Evolutionary conservation across 2,329 filamentous ascomycete genomes (phyloP), one percentile per base, ranked within the genome.

Genomic region (Aspergillus sp.): DNA sequence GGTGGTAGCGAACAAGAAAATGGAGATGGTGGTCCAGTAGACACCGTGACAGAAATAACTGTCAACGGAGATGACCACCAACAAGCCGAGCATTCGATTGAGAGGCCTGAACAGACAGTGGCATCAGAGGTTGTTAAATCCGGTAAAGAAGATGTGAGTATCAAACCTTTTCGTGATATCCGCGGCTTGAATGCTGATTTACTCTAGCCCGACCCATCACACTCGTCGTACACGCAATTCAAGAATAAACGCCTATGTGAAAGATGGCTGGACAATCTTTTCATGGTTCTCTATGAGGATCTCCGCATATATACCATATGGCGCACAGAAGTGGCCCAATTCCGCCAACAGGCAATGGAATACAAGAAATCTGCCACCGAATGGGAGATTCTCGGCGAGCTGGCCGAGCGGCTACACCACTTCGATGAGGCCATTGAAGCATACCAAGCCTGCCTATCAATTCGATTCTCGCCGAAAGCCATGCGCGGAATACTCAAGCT

Each of bases 221-320:
- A 91, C 63, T 84, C 88, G 56, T 83, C 90, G 64, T 89, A 96
- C 65, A 93, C 92, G 6, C 90, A 93, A 66, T 91, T 99, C 71
- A 95, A 96, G 72, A 96, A 97, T 76, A 99, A 99, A 79, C 89
- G 95, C 1, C 85, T 99, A 1, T 99, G 95, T 70, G 95, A 99
- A 76, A 87, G 95, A 65, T 99, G 95, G 95, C 84, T 99, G 2
- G 95, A 99, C 76, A 98, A 96, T 68, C 83, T 99, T 20, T 99
- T 99, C 79, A 99, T 99, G 95, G 95, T 98, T 0, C 83, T 99
- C 3, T 99, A 99, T 73, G 95, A 99, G 74, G 95, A 99, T 70
- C 83, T 99, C 17, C 90, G 95, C 49, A 93, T 99, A 45, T 99
- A 99, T 80, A 99, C 95, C 12, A 99, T 99, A 74, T 99, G 95